Evolutionary conservation across 2,329 filamentous ascomycete species (phyloP).

Genomic region (Hypoxylon sp.): DNA sequence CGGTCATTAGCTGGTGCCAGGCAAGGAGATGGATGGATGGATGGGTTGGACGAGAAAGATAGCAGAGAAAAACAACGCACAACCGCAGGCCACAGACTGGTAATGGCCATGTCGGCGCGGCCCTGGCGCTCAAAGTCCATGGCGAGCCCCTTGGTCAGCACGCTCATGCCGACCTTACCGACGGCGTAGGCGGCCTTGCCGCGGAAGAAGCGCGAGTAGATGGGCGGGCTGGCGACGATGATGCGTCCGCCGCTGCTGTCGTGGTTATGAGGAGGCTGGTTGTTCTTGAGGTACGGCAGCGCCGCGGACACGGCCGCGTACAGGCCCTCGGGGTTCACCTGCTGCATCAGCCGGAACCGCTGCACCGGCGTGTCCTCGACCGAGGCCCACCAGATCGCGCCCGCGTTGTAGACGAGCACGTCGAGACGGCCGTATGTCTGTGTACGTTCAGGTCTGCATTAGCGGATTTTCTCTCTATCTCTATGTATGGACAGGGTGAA

Average conservation of each 20-base stretch:
- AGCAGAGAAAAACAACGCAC: slow-evolving; percentile 53
- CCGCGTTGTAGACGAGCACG: slow-evolving; percentile 81
- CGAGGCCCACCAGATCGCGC: slow-evolving; percentile 85
- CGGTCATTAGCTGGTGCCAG: not conserved
- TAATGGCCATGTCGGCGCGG: slow-evolving; percentile 74
- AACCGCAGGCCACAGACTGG: slow-evolving; percentile 81
- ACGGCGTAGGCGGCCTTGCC: slow-evolving; percentile 87
- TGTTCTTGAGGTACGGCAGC: slow-evolving; percentile 69
- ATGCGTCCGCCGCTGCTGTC: slow-evolving; percentile 70
- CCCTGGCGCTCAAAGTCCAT: slow-evolving; percentile 80
- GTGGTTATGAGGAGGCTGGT: too few relatives aligned
- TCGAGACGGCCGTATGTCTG: slow-evolving; percentile 70
- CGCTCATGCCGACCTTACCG: slow-evolving; percentile 82
- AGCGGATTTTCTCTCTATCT: not conserved
- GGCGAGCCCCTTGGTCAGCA: slow-evolving; percentile 79
- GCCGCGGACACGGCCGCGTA: slow-evolving; percentile 75
- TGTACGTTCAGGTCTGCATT: not conserved
- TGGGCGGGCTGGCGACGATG: slow-evolving; percentile 82
- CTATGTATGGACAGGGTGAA: not conserved
- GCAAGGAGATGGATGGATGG: not conserved
- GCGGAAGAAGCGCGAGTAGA: slow-evolving; percentile 84
- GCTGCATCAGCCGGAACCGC: slow-evolving; percentile 81
- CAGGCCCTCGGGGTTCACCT: slow-evolving; percentile 76
- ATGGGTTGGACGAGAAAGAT: slow-evolving; percentile 7
- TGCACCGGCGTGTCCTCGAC: slow-evolving; percentile 76